Evolutionary conservation across 2,329 filamentous ascomycete species (phyloP).

Genomic region (Fonsecaea multimorphosa): DNA sequence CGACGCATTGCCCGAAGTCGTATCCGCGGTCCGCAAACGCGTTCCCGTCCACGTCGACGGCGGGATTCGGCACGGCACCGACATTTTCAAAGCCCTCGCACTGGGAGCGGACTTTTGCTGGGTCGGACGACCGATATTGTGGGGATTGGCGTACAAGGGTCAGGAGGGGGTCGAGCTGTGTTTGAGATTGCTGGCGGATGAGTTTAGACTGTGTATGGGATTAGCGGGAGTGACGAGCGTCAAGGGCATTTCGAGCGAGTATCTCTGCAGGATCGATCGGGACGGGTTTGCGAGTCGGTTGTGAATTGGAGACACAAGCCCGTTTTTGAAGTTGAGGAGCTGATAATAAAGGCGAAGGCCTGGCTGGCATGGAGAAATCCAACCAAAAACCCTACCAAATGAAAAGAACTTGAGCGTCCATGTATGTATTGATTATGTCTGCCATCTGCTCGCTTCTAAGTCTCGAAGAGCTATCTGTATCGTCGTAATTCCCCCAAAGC

Average conservation of each 20-base stretch:
- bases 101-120: constrained; percentile 59
- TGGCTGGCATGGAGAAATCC: no score
- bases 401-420: not conserved
- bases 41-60: constrained; percentile 58
- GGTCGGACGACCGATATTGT: constrained; percentile 57
- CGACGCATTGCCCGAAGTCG: constrained; percentile 44
- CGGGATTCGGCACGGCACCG: constrained; percentile 61
- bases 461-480: not conserved
- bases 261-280: constrained; percentile 48
- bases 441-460: no score
- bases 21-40: constrained; percentile 38
- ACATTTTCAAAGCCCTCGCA: constrained; percentile 64
- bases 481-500: not conserved
- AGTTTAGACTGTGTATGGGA: constrained; percentile 41
- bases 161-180: constrained; percentile 41
- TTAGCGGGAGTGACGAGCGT: constrained; percentile 39
- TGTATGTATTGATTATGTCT: no score
- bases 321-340: no score
- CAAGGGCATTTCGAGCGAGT: constrained; percentile 41
- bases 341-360: not conserved
- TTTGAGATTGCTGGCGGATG: constrained; percentile 40
- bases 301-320: constrained; percentile 22
- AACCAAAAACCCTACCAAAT: no score
- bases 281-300: constrained; percentile 42
- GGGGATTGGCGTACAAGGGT: constrained; percentile 52